phyloP scores from a whole-genome alignment of 768 basidiomycete species.

The Pleurotus pulmonarius region DNA sequence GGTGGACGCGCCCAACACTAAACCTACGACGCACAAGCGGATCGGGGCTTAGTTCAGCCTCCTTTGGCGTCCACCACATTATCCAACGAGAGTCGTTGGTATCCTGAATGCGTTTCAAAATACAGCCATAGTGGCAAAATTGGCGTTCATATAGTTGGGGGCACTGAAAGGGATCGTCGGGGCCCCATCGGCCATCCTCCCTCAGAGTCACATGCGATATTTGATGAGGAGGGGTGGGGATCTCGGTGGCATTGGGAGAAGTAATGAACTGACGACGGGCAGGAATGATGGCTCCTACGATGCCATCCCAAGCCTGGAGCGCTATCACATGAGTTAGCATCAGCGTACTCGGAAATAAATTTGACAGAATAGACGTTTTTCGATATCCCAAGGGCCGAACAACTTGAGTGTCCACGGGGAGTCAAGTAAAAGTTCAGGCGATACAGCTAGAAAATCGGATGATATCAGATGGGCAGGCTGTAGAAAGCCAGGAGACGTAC shows the following conservation, averaged over 20 bases:
- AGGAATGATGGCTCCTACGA: neutral
- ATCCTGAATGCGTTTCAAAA: neutral
- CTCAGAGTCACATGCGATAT: neutral
- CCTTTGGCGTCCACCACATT: neutral
- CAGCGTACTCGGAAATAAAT: too few species aligned
- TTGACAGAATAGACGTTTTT: too few species aligned
- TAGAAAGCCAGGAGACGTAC: too few species aligned
- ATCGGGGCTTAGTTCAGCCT: neutral
- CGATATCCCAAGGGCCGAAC: too few species aligned
- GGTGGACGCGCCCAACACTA: too few species aligned
- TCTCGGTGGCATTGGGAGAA: neutral
- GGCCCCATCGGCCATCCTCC: neutral
- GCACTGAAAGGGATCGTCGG: neutral
- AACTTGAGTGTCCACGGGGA: too few species aligned
- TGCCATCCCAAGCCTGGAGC: neutral
- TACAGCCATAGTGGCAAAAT: neutral
- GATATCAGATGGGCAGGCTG: too few species aligned
- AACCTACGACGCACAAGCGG: neutral
- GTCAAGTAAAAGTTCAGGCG: too few species aligned
- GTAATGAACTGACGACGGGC: neutral
- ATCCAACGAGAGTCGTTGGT: neutral
- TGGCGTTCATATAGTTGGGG: neutral
- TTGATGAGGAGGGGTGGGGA: neutral
- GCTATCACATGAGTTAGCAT: too few species aligned
- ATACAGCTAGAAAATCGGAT: too few species aligned